Conservation (phyloP, 441 rosid genomes). For the Arabidopsis lyrata region DNA sequence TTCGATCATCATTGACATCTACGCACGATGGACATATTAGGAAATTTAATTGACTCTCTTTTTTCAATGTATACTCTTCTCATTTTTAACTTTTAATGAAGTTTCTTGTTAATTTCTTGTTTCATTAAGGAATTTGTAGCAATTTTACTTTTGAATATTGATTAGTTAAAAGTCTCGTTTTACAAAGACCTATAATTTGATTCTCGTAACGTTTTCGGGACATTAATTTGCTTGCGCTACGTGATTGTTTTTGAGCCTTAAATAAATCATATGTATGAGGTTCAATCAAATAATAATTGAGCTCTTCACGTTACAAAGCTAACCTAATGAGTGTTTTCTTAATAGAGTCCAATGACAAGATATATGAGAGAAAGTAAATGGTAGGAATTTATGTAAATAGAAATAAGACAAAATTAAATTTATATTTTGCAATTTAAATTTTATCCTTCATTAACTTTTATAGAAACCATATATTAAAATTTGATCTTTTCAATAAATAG, state of each 20-base stretch:
- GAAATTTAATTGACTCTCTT: conserved; percentile 38
- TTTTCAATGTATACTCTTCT: conserved; percentile 24
- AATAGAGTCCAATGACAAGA: background rate
- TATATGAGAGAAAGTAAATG: background rate
- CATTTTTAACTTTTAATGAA: conserved; percentile 16
- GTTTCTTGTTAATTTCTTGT: conserved; percentile 10
- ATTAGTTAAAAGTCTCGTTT: background rate
- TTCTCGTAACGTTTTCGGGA: background rate
- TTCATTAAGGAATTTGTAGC: background rate
- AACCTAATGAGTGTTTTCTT: too few relatives aligned
- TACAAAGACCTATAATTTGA: background rate
- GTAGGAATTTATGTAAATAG: background rate
- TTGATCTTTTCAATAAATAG: background rate
- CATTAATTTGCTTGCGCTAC: background rate
- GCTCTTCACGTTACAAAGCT: background rate
- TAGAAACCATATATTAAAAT: background rate
- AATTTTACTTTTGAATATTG: background rate
- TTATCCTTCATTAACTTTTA: background rate
- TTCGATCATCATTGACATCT: conserved; percentile 43
- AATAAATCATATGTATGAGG: background rate
- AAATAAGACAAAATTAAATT: background rate
- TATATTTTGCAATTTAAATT: background rate
- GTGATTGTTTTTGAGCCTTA: background rate
- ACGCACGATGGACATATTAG: conserved; percentile 39
- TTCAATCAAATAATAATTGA: background rate